Evolutionary conservation across 2,329 filamentous ascomycete genomes (phyloP).

Genomic region (Apiospora saccharicola): DNA sequence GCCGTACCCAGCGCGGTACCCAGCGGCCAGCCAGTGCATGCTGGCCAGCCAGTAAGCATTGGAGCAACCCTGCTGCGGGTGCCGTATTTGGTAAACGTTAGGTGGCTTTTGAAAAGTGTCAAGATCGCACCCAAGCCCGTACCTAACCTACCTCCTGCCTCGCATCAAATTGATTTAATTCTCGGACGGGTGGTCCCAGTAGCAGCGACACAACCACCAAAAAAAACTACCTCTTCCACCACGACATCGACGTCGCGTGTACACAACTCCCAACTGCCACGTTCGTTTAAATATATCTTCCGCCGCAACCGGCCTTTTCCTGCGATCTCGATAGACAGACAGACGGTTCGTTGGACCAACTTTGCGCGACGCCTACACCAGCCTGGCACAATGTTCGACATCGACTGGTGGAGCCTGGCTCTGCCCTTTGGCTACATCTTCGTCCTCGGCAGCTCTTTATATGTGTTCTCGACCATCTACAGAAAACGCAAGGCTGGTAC

Average conservation of each 20-base stretch:
- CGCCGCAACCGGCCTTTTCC: neutral
- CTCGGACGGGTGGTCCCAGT: neutral
- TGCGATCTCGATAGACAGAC: neutral
- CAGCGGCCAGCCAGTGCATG: neutral
- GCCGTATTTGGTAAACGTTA: neutral
- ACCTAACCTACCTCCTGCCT: neutral
- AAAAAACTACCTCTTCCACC: neutral
- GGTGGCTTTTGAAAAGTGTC: slow-evolving; percentile 29
- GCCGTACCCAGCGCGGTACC: too few relatives aligned
- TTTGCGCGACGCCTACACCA: neutral
- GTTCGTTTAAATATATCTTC: neutral
- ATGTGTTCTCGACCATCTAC: slow-evolving; percentile 92
- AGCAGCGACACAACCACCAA: neutral
- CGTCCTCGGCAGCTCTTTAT: slow-evolving; percentile 86
- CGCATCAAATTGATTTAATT: neutral
- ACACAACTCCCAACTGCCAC: neutral
- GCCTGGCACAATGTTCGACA: slow-evolving; percentile 51
- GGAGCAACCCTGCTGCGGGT: neutral
- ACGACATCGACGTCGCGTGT: neutral
- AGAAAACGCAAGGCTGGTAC: slow-evolving; percentile 86
- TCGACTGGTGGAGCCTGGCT: slow-evolving; percentile 82
- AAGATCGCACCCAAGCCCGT: slow-evolving; percentile 26
- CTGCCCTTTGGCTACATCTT: slow-evolving; percentile 90
- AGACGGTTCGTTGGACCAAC: neutral
- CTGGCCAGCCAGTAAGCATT: neutral